Evolutionary conservation across 1,284 basidiomycete species (phyloP), one percentile per base, ranked within the genome.

Genomic region (Ceratobasidium papillatum): DNA sequence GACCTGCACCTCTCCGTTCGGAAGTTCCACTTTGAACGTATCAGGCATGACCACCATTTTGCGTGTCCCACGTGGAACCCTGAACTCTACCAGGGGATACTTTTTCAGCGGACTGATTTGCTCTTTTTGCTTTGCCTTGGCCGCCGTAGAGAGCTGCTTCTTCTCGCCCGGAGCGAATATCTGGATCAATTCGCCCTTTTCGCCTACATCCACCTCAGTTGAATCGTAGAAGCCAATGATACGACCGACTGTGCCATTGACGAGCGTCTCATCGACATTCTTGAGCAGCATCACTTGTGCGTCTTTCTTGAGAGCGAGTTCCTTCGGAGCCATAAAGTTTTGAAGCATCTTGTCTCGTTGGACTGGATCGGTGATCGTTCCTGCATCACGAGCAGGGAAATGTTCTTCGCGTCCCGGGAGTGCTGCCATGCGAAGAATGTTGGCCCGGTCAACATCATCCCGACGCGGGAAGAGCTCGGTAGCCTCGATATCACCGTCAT

Each of bases 391-490:
- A 0, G 91, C 85, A 1, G 58, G 38, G 80, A 85, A 94, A 1
- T 81, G 81, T 74, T 84, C 83, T 68, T 84, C 80, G 14, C 88
- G 82, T 0, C 86, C 82, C 2, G 81, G 72, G 51, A 85, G 80
- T 25, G 77, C 22, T 8, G 77, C 78, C 77, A 98, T 87, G 22
- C 94, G 90, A 2, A 80, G 80, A 19, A 80, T 80, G 82, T 98
- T 98, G 5, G 94, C 89, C 27, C 82, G 81, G 51, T 95, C 93
- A 22, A 84, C 96, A 76, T 98, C 93, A 56, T 94, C 89, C 63
- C 97, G 89, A 2, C 90, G 88, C 11, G 97, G 95, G 82, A 91
- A 95, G 88, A 96, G 84, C 81, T 95, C 93, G 17, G 94, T 95
- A 3, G 94, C 90, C 64, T 88, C 89, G 49, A 95, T 88, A 0